phyloP scores from a whole-genome alignment of 352 stramenopile species.

The Discostella stelligera region DNA sequence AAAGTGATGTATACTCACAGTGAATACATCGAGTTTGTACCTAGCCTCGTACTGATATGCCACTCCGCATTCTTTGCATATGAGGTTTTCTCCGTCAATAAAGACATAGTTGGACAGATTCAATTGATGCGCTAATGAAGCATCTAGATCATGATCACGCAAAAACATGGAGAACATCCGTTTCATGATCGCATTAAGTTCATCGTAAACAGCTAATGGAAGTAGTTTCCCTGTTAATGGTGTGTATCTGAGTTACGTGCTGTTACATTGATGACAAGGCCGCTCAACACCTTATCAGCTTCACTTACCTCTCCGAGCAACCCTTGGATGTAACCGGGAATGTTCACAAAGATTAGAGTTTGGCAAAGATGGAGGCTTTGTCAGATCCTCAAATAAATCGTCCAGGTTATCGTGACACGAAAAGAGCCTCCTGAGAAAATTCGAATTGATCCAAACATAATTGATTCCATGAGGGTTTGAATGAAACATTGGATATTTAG shows the following conservation, averaged over 20 bases:
- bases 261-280: neutral
- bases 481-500: conserved; percentile 11
- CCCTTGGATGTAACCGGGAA: conserved; percentile 50
- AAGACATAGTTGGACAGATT: conserved; percentile 41
- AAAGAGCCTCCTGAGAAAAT: conserved; percentile 61
- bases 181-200: conserved; percentile 43
- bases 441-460: conserved; percentile 58
- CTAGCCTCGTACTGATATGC: conserved; percentile 39
- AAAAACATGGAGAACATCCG: conserved; percentile 40
- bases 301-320: conserved; percentile 28
- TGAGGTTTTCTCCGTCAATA: conserved; percentile 37
- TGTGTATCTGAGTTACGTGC: too few species aligned
- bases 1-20: conserved; percentile 19
- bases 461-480: conserved; percentile 4
- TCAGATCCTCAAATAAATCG: conserved; percentile 37
- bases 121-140: neutral
- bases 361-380: neutral
- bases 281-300: neutral
- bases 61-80: conserved; percentile 56
- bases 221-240: conserved; percentile 58
- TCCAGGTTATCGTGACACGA: conserved; percentile 54
- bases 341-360: conserved; percentile 61
- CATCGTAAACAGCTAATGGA: conserved; percentile 48
- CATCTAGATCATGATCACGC: conserved; percentile 10
- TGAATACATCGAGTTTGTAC: conserved; percentile 33